Percentiles rank a stretch among this genome's conserved stretches.
These are phyloP conservation scores for Corinectria fuckeliana DNA, from an alignment of 2,329 filamentous ascomycete species.

Conservation along the genomic window DNA sequence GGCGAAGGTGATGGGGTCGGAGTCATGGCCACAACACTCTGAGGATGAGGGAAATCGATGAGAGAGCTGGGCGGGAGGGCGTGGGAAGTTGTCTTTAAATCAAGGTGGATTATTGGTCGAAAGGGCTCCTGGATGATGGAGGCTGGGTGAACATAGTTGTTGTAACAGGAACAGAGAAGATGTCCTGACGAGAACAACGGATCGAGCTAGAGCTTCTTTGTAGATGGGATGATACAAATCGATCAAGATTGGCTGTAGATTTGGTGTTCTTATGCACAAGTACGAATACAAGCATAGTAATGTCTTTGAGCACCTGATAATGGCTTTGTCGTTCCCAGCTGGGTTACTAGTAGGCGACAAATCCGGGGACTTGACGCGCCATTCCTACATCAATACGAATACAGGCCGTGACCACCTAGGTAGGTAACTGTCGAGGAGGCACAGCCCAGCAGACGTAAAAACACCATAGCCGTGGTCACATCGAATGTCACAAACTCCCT, in stretches of 20 bases:
- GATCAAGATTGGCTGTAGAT: neutral
- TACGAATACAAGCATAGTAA: too few species aligned
- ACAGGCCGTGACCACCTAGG: too few species aligned
- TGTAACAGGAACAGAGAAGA: neutral
- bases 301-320: too few species aligned
- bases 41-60: neutral
- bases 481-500: too few species aligned
- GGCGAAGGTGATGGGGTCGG: neutral
- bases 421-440: too few species aligned
- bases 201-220: neutral
- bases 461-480: too few species aligned
- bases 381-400: too few species aligned
- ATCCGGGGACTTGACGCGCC: too few species aligned
- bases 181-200: neutral
- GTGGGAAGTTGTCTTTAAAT: neutral
- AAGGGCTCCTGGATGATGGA: neutral
- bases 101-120: neutral
- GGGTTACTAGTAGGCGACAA: too few species aligned
- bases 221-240: neutral
- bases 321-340: too few species aligned
- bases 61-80: neutral
- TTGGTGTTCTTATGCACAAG: neutral
- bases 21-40: neutral
- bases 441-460: too few species aligned
- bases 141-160: neutral